Base-by-base conservation (phyloP, 805 yeast species). In the Cyberlindnera euphorbiae region DNA sequence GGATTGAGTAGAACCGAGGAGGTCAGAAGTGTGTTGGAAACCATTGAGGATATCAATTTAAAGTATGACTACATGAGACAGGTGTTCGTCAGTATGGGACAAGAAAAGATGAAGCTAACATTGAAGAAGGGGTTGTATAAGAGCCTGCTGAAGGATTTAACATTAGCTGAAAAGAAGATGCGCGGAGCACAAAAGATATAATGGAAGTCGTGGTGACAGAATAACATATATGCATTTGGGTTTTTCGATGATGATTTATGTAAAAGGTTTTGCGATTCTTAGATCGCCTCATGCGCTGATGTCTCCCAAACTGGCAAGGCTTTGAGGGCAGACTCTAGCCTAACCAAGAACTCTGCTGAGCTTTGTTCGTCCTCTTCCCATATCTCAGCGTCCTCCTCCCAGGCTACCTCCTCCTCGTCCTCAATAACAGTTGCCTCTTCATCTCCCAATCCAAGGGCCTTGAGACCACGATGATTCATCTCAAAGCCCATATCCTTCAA, bases 21-120 rank as follows among this genome's bases (percentile, higher is more conserved):
- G 21, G 47, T 45, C 17, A 33, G 28, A 9, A 27, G 39, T 18
- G 42, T 49, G 1, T 30, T 49, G 19, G 43, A 39, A 21, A 36
- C 38, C 15, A 46, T 47, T 22, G 48, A 49, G 12, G 51, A 47
- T 22, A 12, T 47, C 8, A 39, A 38, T 3, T 30, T 49, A 29
- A 45, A 39, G 28, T 41, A 41, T 16, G 47, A 47, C 26, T 49
- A 44, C 21, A 17, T 47, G 28, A 43, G 45, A 16, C 48, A 46
- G 30, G 35, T 49, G 11, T 39, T 49, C 28, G 51, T 49, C 5
- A 44, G 43, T n/a, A 27, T 49, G 33, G 44, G 48, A 5, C 44
- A 39, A 17, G 49, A 49, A 26, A 49, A 44, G 28, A 36, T 41
- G 44, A 32, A 25, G 21, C 30, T 33, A 14, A 32, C 19, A 12